These are phyloP conservation scores for Corylus avellana DNA, from an alignment of 306 rosid species.

Conservation along the genomic window DNA sequence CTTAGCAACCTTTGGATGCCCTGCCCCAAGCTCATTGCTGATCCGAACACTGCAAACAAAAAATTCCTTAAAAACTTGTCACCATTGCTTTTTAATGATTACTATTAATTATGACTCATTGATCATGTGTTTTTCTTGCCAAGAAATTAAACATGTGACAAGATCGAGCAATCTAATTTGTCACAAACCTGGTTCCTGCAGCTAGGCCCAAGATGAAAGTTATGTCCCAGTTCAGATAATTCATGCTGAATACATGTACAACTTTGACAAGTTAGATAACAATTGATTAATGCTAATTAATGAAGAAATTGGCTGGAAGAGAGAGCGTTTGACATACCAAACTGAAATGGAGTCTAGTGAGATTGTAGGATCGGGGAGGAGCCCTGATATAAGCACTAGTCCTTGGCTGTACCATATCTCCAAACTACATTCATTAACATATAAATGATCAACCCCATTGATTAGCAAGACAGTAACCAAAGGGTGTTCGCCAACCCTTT, in stretches of 20 bases:
- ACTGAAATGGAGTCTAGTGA: slow-evolving; percentile 59
- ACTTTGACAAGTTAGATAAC: not conserved
- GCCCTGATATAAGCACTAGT: slow-evolving; percentile 71
- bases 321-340: slow-evolving; percentile 30
- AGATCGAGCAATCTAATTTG: not conserved
- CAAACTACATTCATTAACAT: slow-evolving; percentile 48
- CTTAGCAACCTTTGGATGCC: slow-evolving; percentile 61
- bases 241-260: slow-evolving; percentile 50
- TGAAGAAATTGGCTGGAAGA: not conserved
- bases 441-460: slow-evolving; percentile 4
- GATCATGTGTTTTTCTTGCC: too few relatives aligned
- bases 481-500: too few relatives aligned
- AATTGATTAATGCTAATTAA: not conserved
- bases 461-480: too few relatives aligned
- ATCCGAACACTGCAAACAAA: slow-evolving; percentile 52
- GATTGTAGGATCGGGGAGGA: slow-evolving; percentile 58
- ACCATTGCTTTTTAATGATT: too few relatives aligned
- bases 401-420: slow-evolving; percentile 88
- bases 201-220: slow-evolving; percentile 65
- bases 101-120: too few relatives aligned
- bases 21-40: slow-evolving; percentile 78
- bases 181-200: slow-evolving; percentile 66
- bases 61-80: not conserved
- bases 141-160: too few relatives aligned
- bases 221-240: slow-evolving; percentile 64